A percentile compares a stretch with the other conserved stretches of the same genome.
Conservation (phyloP, 768 basidiomycete species). For the Russula brevipes region DNA sequence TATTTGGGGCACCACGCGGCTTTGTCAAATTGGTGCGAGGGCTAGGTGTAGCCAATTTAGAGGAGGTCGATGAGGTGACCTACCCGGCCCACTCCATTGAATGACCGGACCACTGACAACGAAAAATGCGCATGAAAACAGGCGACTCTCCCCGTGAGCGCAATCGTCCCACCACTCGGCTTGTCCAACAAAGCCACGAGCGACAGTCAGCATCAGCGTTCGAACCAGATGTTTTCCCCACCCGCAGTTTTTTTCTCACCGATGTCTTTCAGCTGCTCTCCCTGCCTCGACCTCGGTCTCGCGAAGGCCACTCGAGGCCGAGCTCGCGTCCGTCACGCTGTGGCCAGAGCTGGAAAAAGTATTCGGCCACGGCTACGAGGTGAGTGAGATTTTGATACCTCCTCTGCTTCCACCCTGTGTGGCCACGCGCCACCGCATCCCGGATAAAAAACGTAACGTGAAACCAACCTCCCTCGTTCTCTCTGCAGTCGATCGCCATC, state of each 20-base stretch:
- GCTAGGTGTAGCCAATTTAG: slow-evolving; percentile 45
- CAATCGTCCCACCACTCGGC: slow-evolving; percentile 89
- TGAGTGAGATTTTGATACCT: slow-evolving; percentile 28
- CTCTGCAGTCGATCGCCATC: slow-evolving; percentile 66
- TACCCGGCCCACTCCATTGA: slow-evolving; percentile 5
- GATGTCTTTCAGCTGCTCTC: slow-evolving; percentile 25
- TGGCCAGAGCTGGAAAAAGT: slow-evolving; percentile 98
- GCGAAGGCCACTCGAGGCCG: slow-evolving; percentile 78
- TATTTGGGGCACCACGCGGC: slow-evolving; percentile 84
- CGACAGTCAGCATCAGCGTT: slow-evolving; percentile 44
- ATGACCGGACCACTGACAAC: not conserved
- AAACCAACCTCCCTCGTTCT: not conserved
- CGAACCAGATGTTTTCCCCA: not conserved
- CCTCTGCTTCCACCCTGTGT: not conserved
- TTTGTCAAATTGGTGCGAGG: slow-evolving; percentile 64
- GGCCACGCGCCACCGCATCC: too few species aligned
- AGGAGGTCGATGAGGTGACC: slow-evolving; percentile 47
- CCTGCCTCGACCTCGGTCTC: slow-evolving; percentile 27
- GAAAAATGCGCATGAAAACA: slow-evolving; percentile 28
- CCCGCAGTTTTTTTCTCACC: not conserved
- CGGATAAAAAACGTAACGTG: not conserved
- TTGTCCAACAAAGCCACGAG: slow-evolving; percentile 89
- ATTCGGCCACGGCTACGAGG: slow-evolving; percentile 98
- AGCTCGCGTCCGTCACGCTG: slow-evolving; percentile 78
- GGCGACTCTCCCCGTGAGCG: slow-evolving; percentile 64